Base-by-base conservation (phyloP, 306 rosid genomes). In the Aeschynomene evenia region DNA sequence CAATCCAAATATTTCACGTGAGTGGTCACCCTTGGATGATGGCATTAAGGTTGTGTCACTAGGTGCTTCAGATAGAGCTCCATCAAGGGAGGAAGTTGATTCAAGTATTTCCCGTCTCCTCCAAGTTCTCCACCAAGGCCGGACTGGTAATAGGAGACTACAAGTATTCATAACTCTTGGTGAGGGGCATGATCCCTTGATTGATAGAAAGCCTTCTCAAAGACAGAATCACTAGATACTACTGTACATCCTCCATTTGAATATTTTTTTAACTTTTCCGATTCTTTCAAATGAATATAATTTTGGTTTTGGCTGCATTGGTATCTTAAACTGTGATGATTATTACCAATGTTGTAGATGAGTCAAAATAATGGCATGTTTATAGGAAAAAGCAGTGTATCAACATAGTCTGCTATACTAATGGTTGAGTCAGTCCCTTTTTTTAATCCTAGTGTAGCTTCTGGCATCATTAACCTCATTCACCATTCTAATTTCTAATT, bases 21-120 rank as follows among this genome's bases (percentile, higher is more conserved):
- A 83, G 34, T 92, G 98, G 96, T 92, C 87, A 34, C 95, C 92
- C 15, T 56, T 73, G 72, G 98, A 89, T 56, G 96, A 92, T 67
- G 79, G 72, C 72, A 89, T 88, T 74, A 77, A 68, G 67, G 24
- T 78, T 58, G 58, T 51, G 19, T 79, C 80, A 77, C 87, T 87
- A 22, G 12, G 43, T 70, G 59, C 67, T 63, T 72, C 84, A 24
- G 69, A 42, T 53, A 39, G 51, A 58, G 63, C 64, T 70, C 68
- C 81, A 33, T 68, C 84, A 60, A 77, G 83, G 80, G 82, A 83
- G 78, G 80, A 79, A 29, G 42, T 86, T 19, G 66, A 83, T 45
- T 58, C 68, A 4, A 11, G 83, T 51, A 85, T 87, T 54, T 50
- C 43, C 5, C n/a, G 20, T 6, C 9, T 68, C 72, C 82, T 79